Evolutionary conservation across 345 rosid species (phyloP).

Genomic region (Stellera chamaejasme): DNA sequence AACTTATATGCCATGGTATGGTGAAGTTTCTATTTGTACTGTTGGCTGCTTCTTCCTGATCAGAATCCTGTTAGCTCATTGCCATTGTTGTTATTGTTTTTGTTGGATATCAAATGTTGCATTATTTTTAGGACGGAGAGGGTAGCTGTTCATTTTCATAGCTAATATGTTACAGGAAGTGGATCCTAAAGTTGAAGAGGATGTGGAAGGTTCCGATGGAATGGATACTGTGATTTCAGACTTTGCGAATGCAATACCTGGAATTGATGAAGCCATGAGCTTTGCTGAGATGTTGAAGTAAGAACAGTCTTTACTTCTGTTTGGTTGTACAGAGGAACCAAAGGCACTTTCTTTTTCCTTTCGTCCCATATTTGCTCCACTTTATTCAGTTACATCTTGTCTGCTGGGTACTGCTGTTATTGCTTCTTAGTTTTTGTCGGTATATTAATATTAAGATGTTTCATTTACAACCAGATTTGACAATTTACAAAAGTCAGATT

Average conservation of each 20-base stretch:
- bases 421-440: no score
- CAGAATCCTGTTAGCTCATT: no score
- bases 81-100: not conserved
- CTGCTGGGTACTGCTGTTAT: no score
- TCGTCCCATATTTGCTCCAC: no score
- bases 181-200: conserved; percentile 97
- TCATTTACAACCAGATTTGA: no score
- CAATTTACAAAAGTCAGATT: no score
- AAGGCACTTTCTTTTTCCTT: no score
- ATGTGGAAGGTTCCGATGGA: conserved; percentile 55
- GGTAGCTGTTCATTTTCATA: no score
- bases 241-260: conserved; percentile 94
- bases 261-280: conserved; percentile 99
- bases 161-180: conserved; percentile 50
- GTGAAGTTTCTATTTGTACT: conserved; percentile 21
- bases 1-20: conserved; percentile 98
- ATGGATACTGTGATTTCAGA: conserved; percentile 91
- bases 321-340: not conserved
- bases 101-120: not conserved
- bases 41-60: no score
- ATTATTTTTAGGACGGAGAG: not conserved
- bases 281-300: conserved; percentile 98
- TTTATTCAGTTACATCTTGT: no score
- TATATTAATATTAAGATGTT: no score
- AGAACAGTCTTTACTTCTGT: conserved; percentile 8